These are phyloP conservation scores for Pythium insidiosum DNA, from an alignment of 352 stramenopile species.

Conservation along the genomic window DNA sequence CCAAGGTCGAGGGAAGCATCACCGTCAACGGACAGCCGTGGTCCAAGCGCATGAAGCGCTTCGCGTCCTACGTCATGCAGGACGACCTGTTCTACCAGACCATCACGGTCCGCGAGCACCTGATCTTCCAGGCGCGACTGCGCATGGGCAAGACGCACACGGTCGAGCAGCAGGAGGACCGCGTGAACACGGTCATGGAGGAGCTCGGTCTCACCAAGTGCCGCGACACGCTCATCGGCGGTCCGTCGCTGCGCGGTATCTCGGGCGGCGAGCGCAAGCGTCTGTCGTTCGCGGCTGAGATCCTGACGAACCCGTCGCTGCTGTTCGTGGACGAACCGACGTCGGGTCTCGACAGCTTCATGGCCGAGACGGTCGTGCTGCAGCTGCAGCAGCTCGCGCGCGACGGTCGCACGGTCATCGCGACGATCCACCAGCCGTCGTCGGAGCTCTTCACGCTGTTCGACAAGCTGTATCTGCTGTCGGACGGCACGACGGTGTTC, in stretches of 20 bases:
- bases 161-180: slow-evolving; percentile 15
- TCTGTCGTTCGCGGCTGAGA: slow-evolving; percentile 71
- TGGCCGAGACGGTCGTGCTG: slow-evolving; percentile 34
- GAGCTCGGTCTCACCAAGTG: slow-evolving; percentile 51
- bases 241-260: slow-evolving; percentile 4
- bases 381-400: slow-evolving; percentile 69
- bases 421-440: slow-evolving; percentile 85
- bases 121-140: slow-evolving; percentile 81
- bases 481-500: slow-evolving; percentile 40
- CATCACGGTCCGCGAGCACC: slow-evolving; percentile 86
- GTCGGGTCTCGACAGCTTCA: slow-evolving; percentile 48
- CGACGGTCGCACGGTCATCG: slow-evolving; percentile 79
- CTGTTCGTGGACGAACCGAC: too few relatives aligned
- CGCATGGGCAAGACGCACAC: slow-evolving; percentile 42
- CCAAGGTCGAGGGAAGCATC: slow-evolving; percentile 41
- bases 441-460: slow-evolving; percentile 50
- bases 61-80: slow-evolving; percentile 76
- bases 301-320: slow-evolving; percentile 75
- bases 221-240: slow-evolving; percentile 51
- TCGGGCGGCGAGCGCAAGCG: slow-evolving; percentile 39
- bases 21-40: slow-evolving; percentile 56
- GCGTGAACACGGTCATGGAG: slow-evolving; percentile 52
- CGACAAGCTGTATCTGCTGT: slow-evolving; percentile 49
- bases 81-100: slow-evolving; percentile 86
- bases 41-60: slow-evolving; percentile 20